Evolutionary conservation across 2,329 filamentous ascomycete species (phyloP), one percentile per base, ranked within the genome.

Genomic region (Colletotrichum cereale): DNA sequence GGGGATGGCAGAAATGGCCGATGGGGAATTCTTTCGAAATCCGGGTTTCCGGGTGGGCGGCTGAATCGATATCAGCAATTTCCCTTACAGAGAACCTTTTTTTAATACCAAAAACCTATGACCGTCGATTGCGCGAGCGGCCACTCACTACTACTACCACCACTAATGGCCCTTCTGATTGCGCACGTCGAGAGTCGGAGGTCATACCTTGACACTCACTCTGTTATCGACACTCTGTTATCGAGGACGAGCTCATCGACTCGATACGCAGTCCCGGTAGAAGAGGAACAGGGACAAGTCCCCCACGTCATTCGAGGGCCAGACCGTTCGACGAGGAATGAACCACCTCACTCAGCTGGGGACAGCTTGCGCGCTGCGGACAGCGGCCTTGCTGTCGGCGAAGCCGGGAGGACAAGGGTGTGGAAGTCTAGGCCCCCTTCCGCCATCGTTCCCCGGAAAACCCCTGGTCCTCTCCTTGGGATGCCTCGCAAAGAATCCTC

Each of bases 21-120:
- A 26, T 10, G 29, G 62, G 62, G 67, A 55, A 48, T 56, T 56
- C 40, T 34, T 24, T 3, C 18, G 31, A n/a, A 66, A 34, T 57
- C 34, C 62, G 67, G 34, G 50, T 12, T n/a, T 53, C 24, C 47
- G 21, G 5, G 3, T 24, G n/a, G 14, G 14, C 4, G 12, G n/a
- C 4, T 36, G 42, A 31, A 42, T 36, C 7, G 31, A 21, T 12
- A 42, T 26, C 8, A 2, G 5, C n/a, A 18, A 24, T 5, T 36
- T 7, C 16, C 7, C 16, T 11, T 21, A 4, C 24, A 21, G 21
- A 6, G n/a, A 14, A n/a, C 29, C 14, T 2, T 18, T 34, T 5
- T n/a, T 21, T 2, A 14, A 14, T 31, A 18, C 7, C 5, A 36
- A 29, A 7, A 34, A 31, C 29, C 24, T n/a, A n/a, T n/a, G n/a